Conservation (phyloP, 2,329 filamentous ascomycete genomes). For the Epichloe typhina region DNA sequence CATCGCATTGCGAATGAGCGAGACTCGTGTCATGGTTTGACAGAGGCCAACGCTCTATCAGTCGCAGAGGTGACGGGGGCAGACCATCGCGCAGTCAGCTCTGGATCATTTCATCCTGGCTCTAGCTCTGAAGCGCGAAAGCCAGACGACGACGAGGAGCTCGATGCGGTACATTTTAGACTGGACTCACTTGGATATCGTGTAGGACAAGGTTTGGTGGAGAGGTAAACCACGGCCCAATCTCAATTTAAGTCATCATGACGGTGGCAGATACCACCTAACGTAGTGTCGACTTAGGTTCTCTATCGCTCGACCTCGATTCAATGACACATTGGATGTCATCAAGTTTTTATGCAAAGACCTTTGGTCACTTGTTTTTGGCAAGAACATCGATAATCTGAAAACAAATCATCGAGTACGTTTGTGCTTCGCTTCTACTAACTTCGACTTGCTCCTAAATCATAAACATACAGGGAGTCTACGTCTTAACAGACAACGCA, state of each 20-base stretch:
- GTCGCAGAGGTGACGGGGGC: slow-evolving; percentile 7
- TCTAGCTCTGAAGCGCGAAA: slow-evolving; percentile 12
- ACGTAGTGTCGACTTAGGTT: slow-evolving; percentile 39
- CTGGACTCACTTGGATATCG: slow-evolving; percentile 79
- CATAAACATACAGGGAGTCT: slow-evolving; percentile 56
- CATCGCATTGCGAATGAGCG: slow-evolving; percentile 72
- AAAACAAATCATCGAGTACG: slow-evolving; percentile 89
- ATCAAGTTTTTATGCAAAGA: slow-evolving; percentile 99
- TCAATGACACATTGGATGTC: slow-evolving; percentile 82
- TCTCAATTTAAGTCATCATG: background rate
- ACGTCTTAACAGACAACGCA: slow-evolving; percentile 84
- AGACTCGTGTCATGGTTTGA: slow-evolving; percentile 26
- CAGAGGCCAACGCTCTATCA: slow-evolving; percentile 9
- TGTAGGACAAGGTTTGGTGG: slow-evolving; percentile 82
- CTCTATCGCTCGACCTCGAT: slow-evolving; percentile 70
- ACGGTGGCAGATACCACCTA: background rate
- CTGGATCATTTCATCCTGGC: slow-evolving; percentile 10
- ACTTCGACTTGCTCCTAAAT: background rate
- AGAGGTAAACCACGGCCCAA: slow-evolving; percentile 47
- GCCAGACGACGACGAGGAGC: slow-evolving; percentile 62
- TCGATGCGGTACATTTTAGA: slow-evolving; percentile 74
- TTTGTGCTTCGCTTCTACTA: background rate
- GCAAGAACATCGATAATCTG: slow-evolving; percentile 95
- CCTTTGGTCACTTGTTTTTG: slow-evolving; percentile 85
- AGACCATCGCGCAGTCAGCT: slow-evolving; percentile 10